Evolutionary conservation across 352 stramenopile genomes (phyloP).

Genomic region (Nothophytophthora sp.): DNA sequence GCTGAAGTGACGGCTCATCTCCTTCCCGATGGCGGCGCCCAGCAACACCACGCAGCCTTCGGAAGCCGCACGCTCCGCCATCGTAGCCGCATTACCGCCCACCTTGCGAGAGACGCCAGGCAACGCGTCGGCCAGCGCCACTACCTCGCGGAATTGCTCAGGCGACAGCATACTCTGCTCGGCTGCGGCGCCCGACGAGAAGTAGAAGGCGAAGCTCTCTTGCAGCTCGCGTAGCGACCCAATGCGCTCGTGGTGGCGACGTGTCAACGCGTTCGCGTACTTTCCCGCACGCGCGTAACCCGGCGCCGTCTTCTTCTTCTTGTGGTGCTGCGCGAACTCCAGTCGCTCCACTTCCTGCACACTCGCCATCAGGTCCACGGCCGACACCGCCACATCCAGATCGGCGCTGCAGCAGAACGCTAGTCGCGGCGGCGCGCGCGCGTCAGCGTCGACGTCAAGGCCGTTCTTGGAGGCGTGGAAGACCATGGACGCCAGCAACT

Average conservation of each 20-base stretch:
- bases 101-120: constrained; percentile 64
- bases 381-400: constrained; percentile 74
- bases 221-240: constrained; percentile 57
- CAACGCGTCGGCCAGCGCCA: constrained; percentile 64
- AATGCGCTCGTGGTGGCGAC: constrained; percentile 77
- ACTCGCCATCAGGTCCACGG: constrained; percentile 72
- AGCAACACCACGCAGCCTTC: constrained; percentile 76
- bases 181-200: constrained; percentile 71
- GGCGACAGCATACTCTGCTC: constrained; percentile 84
- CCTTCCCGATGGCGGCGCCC: constrained; percentile 72
- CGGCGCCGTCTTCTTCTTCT: constrained; percentile 31
- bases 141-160: constrained; percentile 74
- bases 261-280: constrained; percentile 21
- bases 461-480: constrained; percentile 51
- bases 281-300: constrained; percentile 15
- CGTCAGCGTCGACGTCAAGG: not conserved
- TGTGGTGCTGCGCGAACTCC: constrained; percentile 33
- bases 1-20: constrained; percentile 75
- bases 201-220: constrained; percentile 87
- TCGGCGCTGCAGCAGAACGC: constrained; percentile 86
- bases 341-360: constrained; percentile 47
- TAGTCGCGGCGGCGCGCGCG: constrained; percentile 36
- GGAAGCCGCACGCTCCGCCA: constrained; percentile 68
- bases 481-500: constrained; percentile 64
- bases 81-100: constrained; percentile 78